Evolutionary conservation across 2,329 filamentous ascomycete species (phyloP).

Genomic region (Penicillium sp.): DNA sequence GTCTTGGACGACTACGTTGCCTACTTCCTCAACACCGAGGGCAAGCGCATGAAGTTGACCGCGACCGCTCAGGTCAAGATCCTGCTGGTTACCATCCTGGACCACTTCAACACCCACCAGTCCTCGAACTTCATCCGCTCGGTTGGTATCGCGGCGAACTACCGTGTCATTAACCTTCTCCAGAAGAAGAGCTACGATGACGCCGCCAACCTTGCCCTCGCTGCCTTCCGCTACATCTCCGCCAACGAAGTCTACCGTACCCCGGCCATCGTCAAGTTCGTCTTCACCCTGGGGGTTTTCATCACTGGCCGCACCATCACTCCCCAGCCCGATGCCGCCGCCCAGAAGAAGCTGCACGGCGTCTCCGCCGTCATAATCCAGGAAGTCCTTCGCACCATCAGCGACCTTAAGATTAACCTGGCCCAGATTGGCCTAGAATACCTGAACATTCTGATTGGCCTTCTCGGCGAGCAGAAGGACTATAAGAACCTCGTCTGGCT

Average conservation of each 20-base stretch:
- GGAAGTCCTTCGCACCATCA: constrained; percentile 42
- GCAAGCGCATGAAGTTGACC: constrained; percentile 28
- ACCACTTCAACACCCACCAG: constrained; percentile 36
- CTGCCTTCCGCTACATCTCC: constrained; percentile 35
- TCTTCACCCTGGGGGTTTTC: constrained; percentile 34
- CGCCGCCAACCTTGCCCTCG: constrained; percentile 35
- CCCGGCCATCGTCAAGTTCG: constrained; percentile 34
- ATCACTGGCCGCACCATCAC: constrained; percentile 39
- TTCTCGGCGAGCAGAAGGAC: constrained; percentile 48
- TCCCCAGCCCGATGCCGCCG: constrained; percentile 32
- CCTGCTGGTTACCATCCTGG: constrained; percentile 32
- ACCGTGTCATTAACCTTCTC: constrained; percentile 29
- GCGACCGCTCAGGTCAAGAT: constrained; percentile 30
- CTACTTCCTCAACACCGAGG: constrained; percentile 36
- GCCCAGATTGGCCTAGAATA: constrained; percentile 42
- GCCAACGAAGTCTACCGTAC: constrained; percentile 32
- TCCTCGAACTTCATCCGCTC: constrained; percentile 38
- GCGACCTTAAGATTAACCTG: constrained; percentile 43
- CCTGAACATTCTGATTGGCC: constrained; percentile 43
- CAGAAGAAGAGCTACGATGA: constrained; percentile 28
- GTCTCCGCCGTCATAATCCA: constrained; percentile 43
- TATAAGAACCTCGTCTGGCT: constrained; percentile 45
- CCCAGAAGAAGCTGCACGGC: constrained; percentile 41
- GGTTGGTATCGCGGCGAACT: constrained; percentile 36
- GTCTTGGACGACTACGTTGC: constrained; percentile 32